Base-by-base conservation (phyloP, 371 early-diverging fungal genomes). In the Fennellomyces sp. region DNA sequence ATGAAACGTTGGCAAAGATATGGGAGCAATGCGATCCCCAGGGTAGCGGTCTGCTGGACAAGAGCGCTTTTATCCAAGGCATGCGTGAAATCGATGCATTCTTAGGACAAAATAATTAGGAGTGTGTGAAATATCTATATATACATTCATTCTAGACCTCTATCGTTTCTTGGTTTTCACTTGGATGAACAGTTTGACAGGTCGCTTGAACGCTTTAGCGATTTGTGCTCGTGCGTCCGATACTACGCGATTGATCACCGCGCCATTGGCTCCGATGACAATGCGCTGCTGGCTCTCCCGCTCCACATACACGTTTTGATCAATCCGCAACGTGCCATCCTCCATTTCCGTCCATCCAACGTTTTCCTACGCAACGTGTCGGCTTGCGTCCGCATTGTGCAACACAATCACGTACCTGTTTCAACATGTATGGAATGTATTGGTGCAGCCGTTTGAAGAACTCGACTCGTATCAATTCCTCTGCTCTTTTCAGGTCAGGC, bases 401-500 rank as follows among this genome's bases (percentile, higher is more conserved):
- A n/a, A n/a, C n/a, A n/a, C n/a, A n/a, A n/a, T n/a, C n/a, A n/a
- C n/a, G n/a, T 58, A 74, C 75, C 52, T 84, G 86, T 33, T 73
- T 81, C 17, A 92, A 57, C 35, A 70, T 73, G 60, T 92, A 92
- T 1, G 92, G 91, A 29, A 91, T 61, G 62, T 90, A 83, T 38
- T 84, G 81, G 39, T 69, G 67, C 28, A 91, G 61, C 0, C 78
- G 69, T 23, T 73, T 81, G 57, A 85, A 90, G 56, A 91, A 78
- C 56, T 90, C 87, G 2, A 86, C 85, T 25, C 92, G 84, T 60
- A 92, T 86, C 35, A 88, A 63, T 56, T 91, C 91, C 61, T 90
- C 91, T 1, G 90, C 90, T 3, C 82, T 81, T 39, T 79, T 79
- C 58, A 88, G 65, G 48, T 82, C 85, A 3, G 90, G 65, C 83